Conservation (phyloP, 2,329 filamentous ascomycete species). For the Claviceps monticola region DNA sequence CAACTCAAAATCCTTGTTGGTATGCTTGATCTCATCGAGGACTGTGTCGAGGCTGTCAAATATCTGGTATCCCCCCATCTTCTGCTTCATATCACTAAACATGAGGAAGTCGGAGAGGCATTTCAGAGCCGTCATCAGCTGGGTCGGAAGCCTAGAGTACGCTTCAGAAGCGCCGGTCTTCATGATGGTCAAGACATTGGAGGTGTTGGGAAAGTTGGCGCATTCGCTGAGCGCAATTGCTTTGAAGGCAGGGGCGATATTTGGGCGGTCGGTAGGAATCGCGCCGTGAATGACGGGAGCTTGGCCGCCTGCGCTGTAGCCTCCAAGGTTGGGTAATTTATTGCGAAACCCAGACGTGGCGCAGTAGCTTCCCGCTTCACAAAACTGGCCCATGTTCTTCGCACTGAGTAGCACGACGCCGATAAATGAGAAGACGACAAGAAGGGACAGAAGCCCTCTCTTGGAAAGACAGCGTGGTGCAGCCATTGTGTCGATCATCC, state of each 20-base stretch:
- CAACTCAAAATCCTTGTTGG: conserved; percentile 36
- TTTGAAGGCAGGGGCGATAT: conserved; percentile 3
- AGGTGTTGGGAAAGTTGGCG: conserved; percentile 28
- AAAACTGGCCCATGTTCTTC: conserved; percentile 17
- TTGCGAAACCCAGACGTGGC: conserved; percentile 4
- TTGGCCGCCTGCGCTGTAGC: background rate
- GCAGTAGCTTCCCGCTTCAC: conserved; percentile 16
- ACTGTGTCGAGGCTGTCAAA: conserved; percentile 34
- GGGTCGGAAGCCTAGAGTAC: conserved; percentile 36
- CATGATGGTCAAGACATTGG: conserved; percentile 35
- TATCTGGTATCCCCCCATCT: conserved; percentile 29
- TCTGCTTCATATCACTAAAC: conserved; percentile 43
- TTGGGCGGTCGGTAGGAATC: background rate
- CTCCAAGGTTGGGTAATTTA: conserved; percentile 3
- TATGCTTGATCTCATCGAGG: conserved; percentile 25
- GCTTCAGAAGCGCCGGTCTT: conserved; percentile 45
- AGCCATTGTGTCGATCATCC: conserved; percentile 6
- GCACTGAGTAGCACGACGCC: conserved; percentile 20
- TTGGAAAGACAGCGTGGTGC: conserved; percentile 15
- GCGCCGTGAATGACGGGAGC: background rate
- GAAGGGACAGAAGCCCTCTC: conserved; percentile 14
- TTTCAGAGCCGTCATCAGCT: conserved; percentile 37
- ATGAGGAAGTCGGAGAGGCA: conserved; percentile 38
- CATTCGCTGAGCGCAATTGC: conserved; percentile 16
- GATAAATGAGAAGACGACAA: conserved; percentile 15